phyloP scores from a whole-genome alignment of 73 alveolate species.

The Tetrahymena borealis region DNA sequence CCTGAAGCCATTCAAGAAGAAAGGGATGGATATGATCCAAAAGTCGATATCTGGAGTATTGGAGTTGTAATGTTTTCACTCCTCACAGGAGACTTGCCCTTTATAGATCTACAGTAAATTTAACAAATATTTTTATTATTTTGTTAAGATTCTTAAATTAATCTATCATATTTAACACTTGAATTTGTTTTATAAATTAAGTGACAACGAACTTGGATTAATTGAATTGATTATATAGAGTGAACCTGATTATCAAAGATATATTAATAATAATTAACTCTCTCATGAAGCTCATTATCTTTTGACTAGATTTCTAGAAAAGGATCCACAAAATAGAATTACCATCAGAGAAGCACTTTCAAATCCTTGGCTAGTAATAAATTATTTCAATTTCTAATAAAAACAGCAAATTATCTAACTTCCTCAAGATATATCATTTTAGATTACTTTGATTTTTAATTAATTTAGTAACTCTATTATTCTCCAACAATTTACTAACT shows the following conservation, averaged over 20 bases:
- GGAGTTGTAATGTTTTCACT: not conserved
- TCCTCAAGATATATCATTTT: too few species aligned
- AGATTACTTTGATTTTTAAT: too few species aligned
- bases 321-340: not conserved
- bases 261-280: not conserved
- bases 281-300: not conserved
- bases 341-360: not conserved
- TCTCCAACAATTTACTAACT: too few species aligned
- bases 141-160: not conserved
- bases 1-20: not conserved
- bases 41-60: not conserved
- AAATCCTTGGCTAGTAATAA: not conserved
- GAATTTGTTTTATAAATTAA: not conserved
- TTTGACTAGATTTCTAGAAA: not conserved
- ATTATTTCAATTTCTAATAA: not conserved
- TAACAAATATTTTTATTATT: not conserved
- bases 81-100: not conserved
- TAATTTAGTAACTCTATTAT: too few species aligned
- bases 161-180: not conserved
- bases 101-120: not conserved
- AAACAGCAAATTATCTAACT: not conserved
- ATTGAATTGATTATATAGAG: not conserved
- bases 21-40: not conserved
- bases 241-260: not conserved
- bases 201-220: not conserved